Evolutionary conservation across 1,284 basidiomycete genomes (phyloP).

Genomic region (Ceratobasidium sp.): DNA sequence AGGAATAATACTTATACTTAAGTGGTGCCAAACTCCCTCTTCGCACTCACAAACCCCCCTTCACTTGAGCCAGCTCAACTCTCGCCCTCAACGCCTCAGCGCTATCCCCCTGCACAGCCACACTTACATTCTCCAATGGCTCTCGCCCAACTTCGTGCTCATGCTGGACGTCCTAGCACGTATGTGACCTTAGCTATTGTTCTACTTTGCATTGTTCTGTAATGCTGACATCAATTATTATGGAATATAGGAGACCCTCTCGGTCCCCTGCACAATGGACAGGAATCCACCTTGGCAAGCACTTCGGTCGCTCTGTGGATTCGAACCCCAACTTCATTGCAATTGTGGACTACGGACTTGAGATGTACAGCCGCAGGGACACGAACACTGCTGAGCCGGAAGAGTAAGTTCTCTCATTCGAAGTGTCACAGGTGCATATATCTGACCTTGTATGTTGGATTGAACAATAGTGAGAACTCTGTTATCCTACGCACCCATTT

Average conservation of each 20-base stretch:
- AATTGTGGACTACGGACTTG: neutral
- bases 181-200: neutral
- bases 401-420: too few species aligned
- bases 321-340: neutral
- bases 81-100: too few species aligned
- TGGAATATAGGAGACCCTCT: neutral
- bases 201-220: neutral
- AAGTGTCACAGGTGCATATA: too few species aligned
- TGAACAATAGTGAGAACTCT: too few species aligned
- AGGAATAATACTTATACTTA: too few species aligned
- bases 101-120: too few species aligned
- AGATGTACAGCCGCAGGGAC: neutral
- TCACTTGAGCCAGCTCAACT: too few species aligned
- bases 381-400: too few species aligned
- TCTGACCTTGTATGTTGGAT: too few species aligned
- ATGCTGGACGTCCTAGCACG: neutral
- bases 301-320: neutral
- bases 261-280: neutral
- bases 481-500: too few species aligned
- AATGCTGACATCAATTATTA: neutral
- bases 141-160: neutral
- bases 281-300: conserved; percentile 4
- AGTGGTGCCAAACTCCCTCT: too few species aligned
- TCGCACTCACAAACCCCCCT: too few species aligned
- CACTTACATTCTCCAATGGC: neutral